Percentiles rank a stretch among this genome's conserved stretches.
phyloP scores from a whole-genome alignment of 805 yeast species.

The Kluyveromyces wickerhamii region DNA sequence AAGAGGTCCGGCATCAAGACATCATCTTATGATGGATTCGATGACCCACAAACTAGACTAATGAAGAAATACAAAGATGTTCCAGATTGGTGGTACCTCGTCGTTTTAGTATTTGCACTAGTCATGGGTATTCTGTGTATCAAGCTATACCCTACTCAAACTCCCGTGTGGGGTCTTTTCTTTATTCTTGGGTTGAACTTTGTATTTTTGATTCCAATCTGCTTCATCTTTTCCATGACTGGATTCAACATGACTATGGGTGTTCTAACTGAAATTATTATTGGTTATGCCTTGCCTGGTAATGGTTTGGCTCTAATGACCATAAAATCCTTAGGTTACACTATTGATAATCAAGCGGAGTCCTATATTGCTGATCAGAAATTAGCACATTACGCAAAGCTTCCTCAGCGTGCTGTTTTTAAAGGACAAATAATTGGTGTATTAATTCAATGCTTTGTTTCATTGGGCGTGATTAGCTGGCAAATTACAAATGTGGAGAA shows the following conservation, averaged over 20 bases:
- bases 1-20: conserved; percentile 11
- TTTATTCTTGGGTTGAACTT: conserved; percentile 44
- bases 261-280: conserved; percentile 47
- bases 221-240: conserved; percentile 41
- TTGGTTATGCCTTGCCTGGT: conserved; percentile 50
- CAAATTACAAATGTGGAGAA: conserved; percentile 27
- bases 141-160: conserved; percentile 35
- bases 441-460: conserved; percentile 25
- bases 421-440: conserved; percentile 35
- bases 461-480: conserved; percentile 32
- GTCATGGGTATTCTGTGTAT: conserved; percentile 34
- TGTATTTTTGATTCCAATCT: conserved; percentile 44
- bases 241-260: conserved; percentile 42
- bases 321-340: conserved; percentile 46
- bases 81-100: conserved; percentile 55
- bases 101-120: conserved; percentile 37
- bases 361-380: conserved; percentile 49
- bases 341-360: conserved; percentile 58
- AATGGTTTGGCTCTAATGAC: conserved; percentile 47
- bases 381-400: conserved; percentile 48
- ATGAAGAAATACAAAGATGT: conserved; percentile 52
- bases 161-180: conserved; percentile 56
- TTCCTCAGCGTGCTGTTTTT: conserved; percentile 54
- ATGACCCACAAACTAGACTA: conserved; percentile 52
- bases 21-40: conserved; percentile 19